Evolutionary conservation across 1,284 basidiomycete species (phyloP).

Genomic region (Ganoderma resinaceum): DNA sequence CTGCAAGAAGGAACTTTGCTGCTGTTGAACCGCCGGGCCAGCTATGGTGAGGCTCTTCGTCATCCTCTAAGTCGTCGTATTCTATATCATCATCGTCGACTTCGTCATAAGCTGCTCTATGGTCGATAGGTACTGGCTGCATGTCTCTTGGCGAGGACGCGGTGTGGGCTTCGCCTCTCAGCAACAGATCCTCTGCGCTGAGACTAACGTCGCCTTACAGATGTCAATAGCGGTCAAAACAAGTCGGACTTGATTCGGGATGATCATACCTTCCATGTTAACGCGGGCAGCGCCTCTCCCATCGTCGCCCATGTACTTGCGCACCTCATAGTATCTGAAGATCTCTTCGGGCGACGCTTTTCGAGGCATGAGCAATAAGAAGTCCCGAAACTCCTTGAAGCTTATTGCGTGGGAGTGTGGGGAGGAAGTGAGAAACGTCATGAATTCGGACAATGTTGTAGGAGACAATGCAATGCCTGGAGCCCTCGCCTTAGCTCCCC

Average conservation of each 20-base stretch:
- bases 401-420: conserved; percentile 74
- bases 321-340: conserved; percentile 85
- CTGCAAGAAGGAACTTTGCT: conserved; percentile 90
- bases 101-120: conserved; percentile 38
- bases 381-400: conserved; percentile 91
- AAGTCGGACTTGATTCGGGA: background rate
- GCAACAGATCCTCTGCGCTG: conserved; percentile 67
- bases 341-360: conserved; percentile 86
- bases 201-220: conserved; percentile 74
- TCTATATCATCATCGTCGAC: conserved; percentile 48
- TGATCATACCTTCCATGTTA: conserved; percentile 82
- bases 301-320: conserved; percentile 77
- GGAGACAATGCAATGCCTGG: conserved; percentile 76
- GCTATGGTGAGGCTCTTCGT: conserved; percentile 68
- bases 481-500: conserved; percentile 19
- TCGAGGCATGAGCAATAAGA: conserved; percentile 86
- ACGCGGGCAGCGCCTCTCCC: conserved; percentile 80
- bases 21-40: conserved; percentile 79
- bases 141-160: conserved; percentile 32
- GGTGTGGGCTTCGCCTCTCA: conserved; percentile 24
- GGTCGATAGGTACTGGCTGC: conserved; percentile 38
- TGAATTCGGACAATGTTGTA: conserved; percentile 78
- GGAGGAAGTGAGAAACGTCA: conserved; percentile 77
- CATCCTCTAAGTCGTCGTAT: conserved; percentile 48
- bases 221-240: conserved; percentile 26